Base-by-base conservation (phyloP, 1,284 basidiomycete genomes). In the Sphagnurus paluster region DNA sequence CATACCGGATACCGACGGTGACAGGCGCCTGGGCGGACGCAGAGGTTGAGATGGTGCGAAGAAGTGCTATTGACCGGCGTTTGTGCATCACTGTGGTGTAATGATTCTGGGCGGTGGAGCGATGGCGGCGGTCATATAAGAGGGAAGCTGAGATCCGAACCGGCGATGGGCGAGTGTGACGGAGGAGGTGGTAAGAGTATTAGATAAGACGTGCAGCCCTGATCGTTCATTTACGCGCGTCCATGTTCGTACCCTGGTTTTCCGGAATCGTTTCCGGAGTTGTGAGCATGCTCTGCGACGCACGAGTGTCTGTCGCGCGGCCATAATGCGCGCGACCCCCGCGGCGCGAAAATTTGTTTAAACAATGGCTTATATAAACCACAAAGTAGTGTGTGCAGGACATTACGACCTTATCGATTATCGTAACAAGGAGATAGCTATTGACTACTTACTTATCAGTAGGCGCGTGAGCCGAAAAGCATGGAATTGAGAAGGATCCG, bases 1-100 rank as follows among this genome's bases (percentile, higher is more conserved):
- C 48, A 34, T 21, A 56, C 54, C 86, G 76, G 38, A 90, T 78
- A 20, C 85, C 86, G 17, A 90, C 59, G 0, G 76, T 56, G 2
- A 57, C 28, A 9, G 53, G 54, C 4, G 33, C 26, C 19, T 23
- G 34, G 1, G 44, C 16, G 17, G 16, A 34, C 5, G 29, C 32
- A 10, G 34, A 38, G 39, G 42, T 42, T 13, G 37, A 34, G 37
- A 47, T 32, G 13, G 19, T 25, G 33, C 45, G 42, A 34, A 39
- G 38, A 14, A 47, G 37, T 6, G 37, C 16, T 11, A 42, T 21
- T 5, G 45, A 30, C 14, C 44, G 41, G 25, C 41, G 40, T 16
- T 26, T 25, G 39, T 41, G 29, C 49, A 50, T 50, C 34, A 20
- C 11, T 36, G 36, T 19, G 44, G 40, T 40, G 44, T 30, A 17